These are phyloP conservation scores for Ganoderma lingzhi DNA, from an alignment of 1,284 basidiomycete genomes.

Conservation along the genomic window DNA sequence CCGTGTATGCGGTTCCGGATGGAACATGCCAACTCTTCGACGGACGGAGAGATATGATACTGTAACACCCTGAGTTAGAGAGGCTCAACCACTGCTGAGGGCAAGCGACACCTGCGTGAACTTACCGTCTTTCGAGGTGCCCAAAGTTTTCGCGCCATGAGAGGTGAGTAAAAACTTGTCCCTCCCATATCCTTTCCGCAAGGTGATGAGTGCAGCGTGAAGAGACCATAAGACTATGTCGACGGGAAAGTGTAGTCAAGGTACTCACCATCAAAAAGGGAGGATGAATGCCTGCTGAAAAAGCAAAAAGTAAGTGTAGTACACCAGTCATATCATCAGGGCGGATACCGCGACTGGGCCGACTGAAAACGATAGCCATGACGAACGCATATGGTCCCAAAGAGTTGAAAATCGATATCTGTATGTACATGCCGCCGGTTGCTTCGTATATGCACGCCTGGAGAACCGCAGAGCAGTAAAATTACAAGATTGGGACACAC, in stretches of 20 bases:
- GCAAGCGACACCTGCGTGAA: not conserved
- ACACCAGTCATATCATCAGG: not conserved
- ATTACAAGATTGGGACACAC: conserved; percentile 1
- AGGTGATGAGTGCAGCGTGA: not conserved
- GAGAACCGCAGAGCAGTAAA: not conserved
- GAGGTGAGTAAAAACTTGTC: no score
- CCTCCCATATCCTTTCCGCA: not conserved
- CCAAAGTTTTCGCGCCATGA: not conserved
- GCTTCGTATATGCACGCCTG: not conserved
- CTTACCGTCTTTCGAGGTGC: not conserved
- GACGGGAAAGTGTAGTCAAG: not conserved
- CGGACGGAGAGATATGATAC: no score
- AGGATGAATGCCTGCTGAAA: not conserved
- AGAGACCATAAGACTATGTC: not conserved
- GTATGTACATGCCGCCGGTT: not conserved
- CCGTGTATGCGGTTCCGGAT: no score
- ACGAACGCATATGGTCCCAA: not conserved
- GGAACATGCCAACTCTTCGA: no score
- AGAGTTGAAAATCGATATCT: not conserved
- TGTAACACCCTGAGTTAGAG: no score
- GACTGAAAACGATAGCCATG: not conserved
- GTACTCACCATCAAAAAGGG: not conserved
- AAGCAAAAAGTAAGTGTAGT: not conserved
- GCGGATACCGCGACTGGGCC: not conserved
- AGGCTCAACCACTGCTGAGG: no score